These are phyloP conservation scores for Trichoderma gracile DNA, from an alignment of 2,329 filamentous ascomycete genomes.

Conservation along the genomic window DNA sequence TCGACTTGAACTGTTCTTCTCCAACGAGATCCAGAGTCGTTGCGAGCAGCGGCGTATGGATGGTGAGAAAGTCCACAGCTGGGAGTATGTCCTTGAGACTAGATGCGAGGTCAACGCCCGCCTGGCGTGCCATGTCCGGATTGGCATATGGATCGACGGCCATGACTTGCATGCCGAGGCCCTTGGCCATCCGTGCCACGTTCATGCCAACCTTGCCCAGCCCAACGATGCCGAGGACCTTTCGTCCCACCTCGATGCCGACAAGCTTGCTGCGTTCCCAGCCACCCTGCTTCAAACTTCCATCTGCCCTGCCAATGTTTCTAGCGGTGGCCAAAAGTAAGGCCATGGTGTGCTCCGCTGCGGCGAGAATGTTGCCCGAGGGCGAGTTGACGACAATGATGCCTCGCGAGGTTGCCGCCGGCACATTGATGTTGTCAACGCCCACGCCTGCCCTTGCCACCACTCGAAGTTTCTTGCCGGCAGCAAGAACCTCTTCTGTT, in stretches of 20 bases:
- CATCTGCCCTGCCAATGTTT: conserved; percentile 69
- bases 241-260: conserved; percentile 75
- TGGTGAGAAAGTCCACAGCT: conserved; percentile 72
- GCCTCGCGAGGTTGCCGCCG: conserved; percentile 68
- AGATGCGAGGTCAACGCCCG: conserved; percentile 63
- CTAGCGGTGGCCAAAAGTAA: conserved; percentile 73
- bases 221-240: conserved; percentile 74
- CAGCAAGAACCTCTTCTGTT: conserved; percentile 64
- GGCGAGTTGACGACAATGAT: conserved; percentile 81
- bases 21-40: conserved; percentile 75
- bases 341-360: conserved; percentile 75
- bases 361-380: conserved; percentile 76
- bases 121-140: conserved; percentile 66
- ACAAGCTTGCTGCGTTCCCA: conserved; percentile 77
- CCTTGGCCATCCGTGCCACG: conserved; percentile 76
- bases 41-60: conserved; percentile 78
- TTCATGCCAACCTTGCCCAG: conserved; percentile 82
- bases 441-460: conserved; percentile 80
- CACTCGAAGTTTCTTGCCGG: conserved; percentile 69
- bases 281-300: conserved; percentile 67
- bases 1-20: conserved; percentile 63
- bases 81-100: conserved; percentile 62
- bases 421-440: conserved; percentile 79
- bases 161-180: conserved; percentile 72
- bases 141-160: conserved; percentile 79